Base-by-base conservation (phyloP, 192 early-diverging fungal genomes). In the Podila epigama region DNA sequence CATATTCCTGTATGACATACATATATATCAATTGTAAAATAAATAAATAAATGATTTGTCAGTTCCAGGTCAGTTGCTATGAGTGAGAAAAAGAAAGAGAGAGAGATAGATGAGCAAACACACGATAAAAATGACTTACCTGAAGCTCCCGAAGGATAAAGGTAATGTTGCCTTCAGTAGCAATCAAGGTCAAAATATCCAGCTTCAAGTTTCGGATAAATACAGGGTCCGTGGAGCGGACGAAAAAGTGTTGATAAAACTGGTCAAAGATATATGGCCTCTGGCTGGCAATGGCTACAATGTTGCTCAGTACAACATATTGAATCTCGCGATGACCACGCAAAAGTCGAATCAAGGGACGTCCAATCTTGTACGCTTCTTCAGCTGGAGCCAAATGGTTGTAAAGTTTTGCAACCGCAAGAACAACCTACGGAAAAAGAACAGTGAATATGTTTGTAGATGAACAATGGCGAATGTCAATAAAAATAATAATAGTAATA, bases 161-260 rank as follows among this genome's bases (percentile, higher is more conserved):
- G 2, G 65, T 82, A 20, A 89, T 90, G 72, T 95, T 95, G 39
- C 69, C 83, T n/a, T 86, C 84, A 6, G 85, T 84, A 2, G 87
- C 92, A 20, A 96, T 68, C 25, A 84, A 64, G 18, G 87, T 89
- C 68, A 99, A 63, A 33, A 98, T 94, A 34, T 93, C 91, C 66
- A 99, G 79, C 78, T 98, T 97, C 51, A 93, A 58, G 54, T 92
- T 86, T 35, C 93, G 88, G 55, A 95, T 87, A 75, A 91, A 93
- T 13, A 80, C 80, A 13, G 94, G 87, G 42, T 98, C 96, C 7
- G 87, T 86, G 1, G 91, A 88, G 32, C 89, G 88, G 16, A 95
- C 83, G 66, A 91, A 95, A 78, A 98, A 98, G 71, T 90, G 88
- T 39, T 88, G 89, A 42, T 92, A 73, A 73, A 91, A 86, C 18